Evolutionary conservation across 2,329 filamentous ascomycete species (phyloP), one percentile per base, ranked within the genome.

Genomic region (Curvularia hawaiiensis): DNA sequence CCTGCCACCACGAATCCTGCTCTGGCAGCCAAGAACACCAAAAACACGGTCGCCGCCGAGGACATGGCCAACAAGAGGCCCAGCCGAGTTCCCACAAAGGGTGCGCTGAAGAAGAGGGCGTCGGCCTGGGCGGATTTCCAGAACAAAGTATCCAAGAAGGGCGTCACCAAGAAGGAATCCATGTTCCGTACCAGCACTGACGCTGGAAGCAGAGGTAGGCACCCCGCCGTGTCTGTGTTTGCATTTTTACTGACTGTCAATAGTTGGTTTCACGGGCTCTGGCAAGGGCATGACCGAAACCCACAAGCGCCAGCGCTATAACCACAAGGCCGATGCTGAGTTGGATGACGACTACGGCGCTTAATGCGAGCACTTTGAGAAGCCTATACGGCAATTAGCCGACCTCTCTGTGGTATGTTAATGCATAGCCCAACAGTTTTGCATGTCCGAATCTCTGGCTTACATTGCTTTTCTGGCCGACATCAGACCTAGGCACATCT

Each of bases 231-330:
- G 11, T 16, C 26, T 24, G 2, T 14, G 20, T 9, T 9, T 1
- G 11, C 18, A 14, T 31, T 53, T 31, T 44, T 38, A 63, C 74
- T 76, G 63, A 75, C 59, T 16, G 48, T 43, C 45, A 20, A 59
- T 65, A 97, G 95, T 99, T 72, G 95, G 95, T 33, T 97, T 99
- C 73, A 97, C 92, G 9, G 95, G 95, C 61, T 97, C 93, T 53
- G 95, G 95, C 58, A 92, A 97, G 78, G 85, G 90, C 65, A 98
- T 98, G 95, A 90, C 92, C 68, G 97, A 97, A 78, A 95, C 97
- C 74, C 86, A 87, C 47, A 87, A 88, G 61, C 85, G 93, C 71
- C 89, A 85, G 74, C 89, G 92, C 69, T 92, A 97, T 73, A 88
- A 95, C 65, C 96, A 96, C 77, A 74, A 73, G 59, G 67, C 62